Evolutionary conservation across 2,329 filamentous ascomycete species (phyloP), one percentile per base, ranked within the genome.

Genomic region (Colletotrichum aenigma): DNA sequence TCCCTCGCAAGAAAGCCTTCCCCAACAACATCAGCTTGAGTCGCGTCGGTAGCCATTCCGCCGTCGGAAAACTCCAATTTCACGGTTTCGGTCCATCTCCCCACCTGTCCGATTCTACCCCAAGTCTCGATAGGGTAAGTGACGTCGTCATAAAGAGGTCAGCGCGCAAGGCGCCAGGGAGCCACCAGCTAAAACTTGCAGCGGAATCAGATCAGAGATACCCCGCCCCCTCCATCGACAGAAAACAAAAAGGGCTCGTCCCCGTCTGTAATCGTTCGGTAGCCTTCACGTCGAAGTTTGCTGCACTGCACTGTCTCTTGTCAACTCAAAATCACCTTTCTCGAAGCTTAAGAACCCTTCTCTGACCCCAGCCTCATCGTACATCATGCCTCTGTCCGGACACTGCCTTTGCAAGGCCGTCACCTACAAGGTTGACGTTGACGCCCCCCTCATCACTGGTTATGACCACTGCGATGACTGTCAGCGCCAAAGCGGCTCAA

Each of bases 391-490:
- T 90, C 88, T 94, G 82, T 88, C 89, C 70, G 92, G 92, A 84
- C 92, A 94, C 89, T 94, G 92, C 83, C 91, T 94, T 78, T 94
- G 92, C 89, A 92, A 92, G 83, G 89, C 91, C 80, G 91, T 94
- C 85, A 94, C 93, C 82, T 96, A 95, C 89, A 89, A 89, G 81
- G 86, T 84, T 66, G 88, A 89, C 82, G 84, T 89, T 75, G 89
- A 90, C 30, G 85, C 84, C 65, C 89, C 89, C 69, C 81, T 90
- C 70, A 58, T 90, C 83, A 91, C 90, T 67, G 92, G 89, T 78
- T 94, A 94, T 83, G 93, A 94, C 82, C 92, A 94, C 87, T 94
- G 92, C 81, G 92, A 94, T 81, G 92, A 94, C 85, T 94, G 92
- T 88, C 92, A 94, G 85, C 91, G 92, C 81, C 92, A 94, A 85